Conservation (phyloP, 2,329 filamentous ascomycete species). For the Sporothrix sp. region DNA sequence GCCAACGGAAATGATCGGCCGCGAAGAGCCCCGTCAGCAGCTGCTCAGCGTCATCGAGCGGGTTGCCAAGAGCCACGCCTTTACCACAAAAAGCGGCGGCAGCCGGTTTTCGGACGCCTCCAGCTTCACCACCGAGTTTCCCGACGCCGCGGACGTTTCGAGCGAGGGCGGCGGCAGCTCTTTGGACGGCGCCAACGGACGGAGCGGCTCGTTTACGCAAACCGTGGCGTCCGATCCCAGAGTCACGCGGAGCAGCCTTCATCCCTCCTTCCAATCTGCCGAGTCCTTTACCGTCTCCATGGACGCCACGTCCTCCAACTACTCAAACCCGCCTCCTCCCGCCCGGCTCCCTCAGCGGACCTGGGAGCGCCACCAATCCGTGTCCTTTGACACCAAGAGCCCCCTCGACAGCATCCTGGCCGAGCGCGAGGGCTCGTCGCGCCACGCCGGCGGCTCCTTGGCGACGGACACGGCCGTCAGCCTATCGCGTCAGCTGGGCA, state of each 20-base stretch:
- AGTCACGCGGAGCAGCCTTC: constrained; percentile 28
- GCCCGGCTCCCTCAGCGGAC: constrained; percentile 32
- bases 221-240: constrained; percentile 34
- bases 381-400: constrained; percentile 40
- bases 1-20: constrained; percentile 71
- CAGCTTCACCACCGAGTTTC: constrained; percentile 40
- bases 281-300: constrained; percentile 39
- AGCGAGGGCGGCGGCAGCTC: constrained; percentile 51
- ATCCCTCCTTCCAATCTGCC: constrained; percentile 30
- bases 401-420: constrained; percentile 34
- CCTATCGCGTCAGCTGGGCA: constrained; percentile 44
- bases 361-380: constrained; percentile 44
- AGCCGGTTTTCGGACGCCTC: constrained; percentile 46
- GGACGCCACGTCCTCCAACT: constrained; percentile 40
- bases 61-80: constrained; percentile 55
- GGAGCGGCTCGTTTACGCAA: constrained; percentile 41
- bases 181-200: constrained; percentile 39
- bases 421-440: constrained; percentile 32
- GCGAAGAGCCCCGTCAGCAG: constrained; percentile 58
- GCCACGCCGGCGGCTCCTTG: constrained; percentile 28
- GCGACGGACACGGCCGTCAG: constrained; percentile 37
- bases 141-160: constrained; percentile 42
- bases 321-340: constrained; percentile 29
- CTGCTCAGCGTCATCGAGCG: constrained; percentile 68
- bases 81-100: constrained; percentile 32